phyloP scores from a whole-genome alignment of 179 eudicot genomes.

The Corrigiola litoralis region DNA sequence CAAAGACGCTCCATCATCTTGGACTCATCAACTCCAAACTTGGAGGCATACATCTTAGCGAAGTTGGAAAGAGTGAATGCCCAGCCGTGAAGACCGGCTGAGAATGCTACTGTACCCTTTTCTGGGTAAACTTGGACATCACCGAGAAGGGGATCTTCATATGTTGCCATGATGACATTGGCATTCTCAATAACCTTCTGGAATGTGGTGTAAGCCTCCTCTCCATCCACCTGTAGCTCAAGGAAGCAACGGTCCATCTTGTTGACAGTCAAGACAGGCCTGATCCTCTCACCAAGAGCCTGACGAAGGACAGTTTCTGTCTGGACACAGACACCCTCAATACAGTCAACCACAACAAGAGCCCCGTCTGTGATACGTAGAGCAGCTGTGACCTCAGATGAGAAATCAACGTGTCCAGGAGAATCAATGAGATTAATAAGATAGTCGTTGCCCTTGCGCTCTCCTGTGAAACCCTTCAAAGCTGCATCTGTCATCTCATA shows the following conservation, averaged over 20 bases:
- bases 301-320: conserved; percentile 27
- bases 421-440: conserved; percentile 25
- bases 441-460: conserved; percentile 21
- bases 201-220: conserved; percentile 26
- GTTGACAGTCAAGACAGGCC: conserved; percentile 23
- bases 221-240: conserved; percentile 29
- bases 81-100: conserved; percentile 20
- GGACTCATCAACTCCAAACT: conserved; percentile 16
- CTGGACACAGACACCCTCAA: conserved; percentile 30
- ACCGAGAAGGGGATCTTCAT: conserved; percentile 22
- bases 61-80: conserved; percentile 21
- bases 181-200: conserved; percentile 25
- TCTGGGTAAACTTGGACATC: conserved; percentile 27
- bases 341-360: conserved; percentile 26
- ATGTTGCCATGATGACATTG: conserved; percentile 20
- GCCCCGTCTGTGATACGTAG: conserved; percentile 29
- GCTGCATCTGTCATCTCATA: conserved; percentile 21
- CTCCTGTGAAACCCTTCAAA: conserved; percentile 9
- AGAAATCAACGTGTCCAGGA: conserved; percentile 27
- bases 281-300: conserved; percentile 29
- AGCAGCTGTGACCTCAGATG: conserved; percentile 28
- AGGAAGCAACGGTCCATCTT: conserved; percentile 30
- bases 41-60: conserved; percentile 27
- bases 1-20: conserved; percentile 29
- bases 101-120: conserved; percentile 20